phyloP scores from a whole-genome alignment of 2,329 filamentous ascomycete species.

The Colletotrichum sp. region DNA sequence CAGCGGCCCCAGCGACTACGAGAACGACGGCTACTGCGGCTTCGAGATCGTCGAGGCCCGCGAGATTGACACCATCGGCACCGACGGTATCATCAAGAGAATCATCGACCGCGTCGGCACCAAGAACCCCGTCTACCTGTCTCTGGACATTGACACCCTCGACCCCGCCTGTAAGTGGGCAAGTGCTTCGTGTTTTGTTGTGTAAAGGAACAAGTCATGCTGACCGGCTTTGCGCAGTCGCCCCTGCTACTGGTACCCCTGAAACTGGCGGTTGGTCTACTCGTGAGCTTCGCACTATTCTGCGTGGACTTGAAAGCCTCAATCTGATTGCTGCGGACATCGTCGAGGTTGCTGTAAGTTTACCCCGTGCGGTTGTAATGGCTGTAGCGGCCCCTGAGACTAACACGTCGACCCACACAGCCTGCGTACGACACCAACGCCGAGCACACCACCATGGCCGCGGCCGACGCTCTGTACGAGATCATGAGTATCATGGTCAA shows the following conservation, averaged over 20 bases:
- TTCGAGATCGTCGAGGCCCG: slow-evolving; percentile 82
- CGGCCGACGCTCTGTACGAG: slow-evolving; percentile 74
- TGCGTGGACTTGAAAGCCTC: slow-evolving; percentile 70
- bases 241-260: slow-evolving; percentile 76
- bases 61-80: slow-evolving; percentile 56
- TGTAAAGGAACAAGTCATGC: not conserved
- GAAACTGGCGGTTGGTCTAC: slow-evolving; percentile 81
- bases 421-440: slow-evolving; percentile 77
- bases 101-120: slow-evolving; percentile 79
- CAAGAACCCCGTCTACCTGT: slow-evolving; percentile 78
- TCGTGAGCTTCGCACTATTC: slow-evolving; percentile 73
- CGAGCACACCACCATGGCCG: slow-evolving; percentile 76
- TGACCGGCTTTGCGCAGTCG: slow-evolving; percentile 47
- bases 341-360: slow-evolving; percentile 69
- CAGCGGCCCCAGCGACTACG: slow-evolving; percentile 79
- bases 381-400: not conserved
- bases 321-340: slow-evolving; percentile 75
- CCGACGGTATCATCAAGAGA: slow-evolving; percentile 77
- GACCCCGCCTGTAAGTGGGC: slow-evolving; percentile 70
- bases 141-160: slow-evolving; percentile 86
- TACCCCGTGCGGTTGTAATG: not conserved
- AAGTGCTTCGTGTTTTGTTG: not conserved
- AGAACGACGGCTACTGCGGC: slow-evolving; percentile 84
- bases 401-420: slow-evolving; percentile 18
- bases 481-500: slow-evolving; percentile 85